These are phyloP conservation scores for Litchi chinensis DNA, from an alignment of 345 rosid genomes.

Conservation along the genomic window DNA sequence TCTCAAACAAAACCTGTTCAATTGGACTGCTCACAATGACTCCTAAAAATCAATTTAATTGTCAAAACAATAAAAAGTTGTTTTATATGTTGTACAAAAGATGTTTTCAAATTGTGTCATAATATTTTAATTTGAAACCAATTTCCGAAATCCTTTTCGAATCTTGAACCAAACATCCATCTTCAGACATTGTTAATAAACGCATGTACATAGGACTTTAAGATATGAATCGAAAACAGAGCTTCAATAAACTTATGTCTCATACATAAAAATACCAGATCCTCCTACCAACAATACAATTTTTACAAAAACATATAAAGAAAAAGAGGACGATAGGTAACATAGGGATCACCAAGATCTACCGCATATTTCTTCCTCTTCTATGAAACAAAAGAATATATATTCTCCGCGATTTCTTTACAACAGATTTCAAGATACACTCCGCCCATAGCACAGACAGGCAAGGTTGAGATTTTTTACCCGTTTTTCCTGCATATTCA, in stretches of 20 bases:
- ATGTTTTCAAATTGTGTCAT: no score
- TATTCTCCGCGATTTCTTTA: conserved; percentile 3
- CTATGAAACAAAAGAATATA: neutral
- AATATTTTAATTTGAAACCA: no score
- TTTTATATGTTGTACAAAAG: no score
- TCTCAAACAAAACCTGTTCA: no score
- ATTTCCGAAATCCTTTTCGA: no score
- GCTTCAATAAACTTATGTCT: conserved; percentile 2
- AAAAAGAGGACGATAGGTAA: conserved; percentile 7
- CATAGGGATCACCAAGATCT: neutral
- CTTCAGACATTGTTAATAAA: no score
- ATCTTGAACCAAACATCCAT: no score
- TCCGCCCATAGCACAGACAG: conserved; percentile 74
- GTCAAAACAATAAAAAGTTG: no score
- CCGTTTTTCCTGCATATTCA: conserved; percentile 73
- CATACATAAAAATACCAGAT: neutral
- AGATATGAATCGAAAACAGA: neutral
- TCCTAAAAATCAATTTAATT: no score
- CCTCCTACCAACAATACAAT: conserved; percentile 2
- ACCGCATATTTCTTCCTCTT: neutral
- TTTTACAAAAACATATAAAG: neutral
- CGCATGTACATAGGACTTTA: neutral
- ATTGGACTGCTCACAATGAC: no score
- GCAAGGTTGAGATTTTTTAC: conserved; percentile 81
- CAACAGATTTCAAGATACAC: conserved; percentile 53